These are phyloP conservation scores for Botrytis tulipae DNA, from an alignment of 2,329 filamentous ascomycete species.

Conservation along the genomic window DNA sequence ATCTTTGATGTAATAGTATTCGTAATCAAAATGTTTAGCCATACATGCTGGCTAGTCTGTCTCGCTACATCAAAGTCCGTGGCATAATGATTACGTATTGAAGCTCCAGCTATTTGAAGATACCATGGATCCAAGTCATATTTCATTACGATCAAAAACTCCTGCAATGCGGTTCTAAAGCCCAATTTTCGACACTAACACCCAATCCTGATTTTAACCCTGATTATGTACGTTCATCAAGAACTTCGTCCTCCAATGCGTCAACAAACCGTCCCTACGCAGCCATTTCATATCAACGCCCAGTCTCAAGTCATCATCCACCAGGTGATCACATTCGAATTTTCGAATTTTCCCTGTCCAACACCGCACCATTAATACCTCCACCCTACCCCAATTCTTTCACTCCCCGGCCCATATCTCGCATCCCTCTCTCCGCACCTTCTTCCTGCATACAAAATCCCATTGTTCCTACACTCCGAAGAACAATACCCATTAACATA, in stretches of 20 bases:
- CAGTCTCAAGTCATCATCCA: neutral
- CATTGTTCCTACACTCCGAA: constrained; percentile 37
- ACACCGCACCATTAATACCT: constrained; percentile 24
- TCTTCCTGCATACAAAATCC: constrained; percentile 22
- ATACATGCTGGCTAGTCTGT: neutral
- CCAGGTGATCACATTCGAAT: neutral
- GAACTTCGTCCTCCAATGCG: neutral
- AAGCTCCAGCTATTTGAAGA: neutral
- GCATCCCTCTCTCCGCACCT: constrained; percentile 34
- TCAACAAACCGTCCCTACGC: neutral
- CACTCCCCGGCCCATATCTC: constrained; percentile 33
- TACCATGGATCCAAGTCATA: neutral
- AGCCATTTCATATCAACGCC: neutral
- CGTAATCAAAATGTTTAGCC: neutral
- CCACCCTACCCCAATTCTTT: constrained; percentile 38
- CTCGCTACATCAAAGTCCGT: neutral
- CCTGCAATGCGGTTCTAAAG: neutral
- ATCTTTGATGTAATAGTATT: constrained; percentile 39
- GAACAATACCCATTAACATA: constrained; percentile 31
- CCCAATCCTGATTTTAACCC: too few relatives aligned
- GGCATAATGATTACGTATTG: neutral
- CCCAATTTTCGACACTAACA: neutral
- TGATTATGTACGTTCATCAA: neutral
- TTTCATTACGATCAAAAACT: constrained; percentile 5
- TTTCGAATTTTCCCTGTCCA: too few relatives aligned